Conservation (phyloP, 1,139 yeast genomes). For the Spencermartinsiella ligniputridi region DNA sequence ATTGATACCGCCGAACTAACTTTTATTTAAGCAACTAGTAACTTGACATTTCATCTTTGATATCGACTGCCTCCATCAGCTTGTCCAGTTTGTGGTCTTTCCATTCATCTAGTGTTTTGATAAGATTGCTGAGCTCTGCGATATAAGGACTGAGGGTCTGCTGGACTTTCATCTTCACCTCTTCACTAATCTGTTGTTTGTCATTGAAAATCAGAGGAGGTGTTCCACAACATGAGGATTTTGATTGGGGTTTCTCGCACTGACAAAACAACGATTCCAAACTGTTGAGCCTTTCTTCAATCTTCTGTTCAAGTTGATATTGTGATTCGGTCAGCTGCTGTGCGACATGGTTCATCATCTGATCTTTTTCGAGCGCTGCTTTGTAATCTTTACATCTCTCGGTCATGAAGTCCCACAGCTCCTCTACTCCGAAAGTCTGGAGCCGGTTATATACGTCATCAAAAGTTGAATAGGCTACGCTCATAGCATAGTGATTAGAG, state of each 20-base stretch:
- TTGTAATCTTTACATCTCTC: neutral
- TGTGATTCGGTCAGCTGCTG: neutral
- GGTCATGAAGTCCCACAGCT: neutral
- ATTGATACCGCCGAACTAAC: no score
- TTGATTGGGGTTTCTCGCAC: no score
- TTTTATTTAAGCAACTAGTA: no score
- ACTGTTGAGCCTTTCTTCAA: neutral
- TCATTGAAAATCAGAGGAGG: no score
- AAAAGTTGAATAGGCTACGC: neutral
- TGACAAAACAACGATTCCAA: no score
- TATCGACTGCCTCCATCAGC: neutral
- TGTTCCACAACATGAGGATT: no score
- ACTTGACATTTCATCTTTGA: neutral
- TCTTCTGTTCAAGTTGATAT: neutral
- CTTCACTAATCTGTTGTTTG: neutral
- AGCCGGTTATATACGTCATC: neutral
- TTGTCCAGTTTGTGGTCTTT: neutral
- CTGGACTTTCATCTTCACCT: neutral
- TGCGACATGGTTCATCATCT: neutral
- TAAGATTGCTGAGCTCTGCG: neutral
- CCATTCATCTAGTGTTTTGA: neutral
- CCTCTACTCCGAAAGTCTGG: neutral
- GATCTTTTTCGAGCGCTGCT: neutral
- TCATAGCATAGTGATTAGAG: neutral
- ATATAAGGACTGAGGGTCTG: neutral